These are phyloP conservation scores for Lachancea lanzarotensis DNA, from an alignment of 805 yeast species.

Conservation along the genomic window DNA sequence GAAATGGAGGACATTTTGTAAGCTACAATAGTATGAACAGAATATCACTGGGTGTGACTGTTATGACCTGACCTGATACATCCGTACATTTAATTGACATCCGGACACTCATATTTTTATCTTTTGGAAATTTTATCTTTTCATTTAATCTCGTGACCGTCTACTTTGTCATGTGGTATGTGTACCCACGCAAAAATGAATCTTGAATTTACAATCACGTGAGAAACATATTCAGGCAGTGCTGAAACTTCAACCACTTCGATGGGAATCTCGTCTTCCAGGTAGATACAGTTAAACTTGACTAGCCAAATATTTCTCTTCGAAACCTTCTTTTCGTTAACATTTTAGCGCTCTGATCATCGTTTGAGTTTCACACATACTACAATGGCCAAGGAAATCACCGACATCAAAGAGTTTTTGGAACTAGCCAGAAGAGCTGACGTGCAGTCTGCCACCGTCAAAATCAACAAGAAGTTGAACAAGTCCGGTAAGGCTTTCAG, in stretches of 20 bases:
- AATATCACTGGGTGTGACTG: slow-evolving; percentile 17
- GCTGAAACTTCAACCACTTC: neutral
- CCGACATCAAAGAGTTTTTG: slow-evolving; percentile 95
- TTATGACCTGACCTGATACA: neutral
- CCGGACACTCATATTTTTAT: no score
- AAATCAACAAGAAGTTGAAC: slow-evolving; percentile 81
- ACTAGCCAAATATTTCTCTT: neutral
- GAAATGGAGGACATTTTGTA: slow-evolving; percentile 69
- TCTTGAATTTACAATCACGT: neutral
- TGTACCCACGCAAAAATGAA: neutral
- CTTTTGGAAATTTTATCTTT: no score
- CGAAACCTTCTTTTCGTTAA: neutral
- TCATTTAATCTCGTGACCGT: neutral
- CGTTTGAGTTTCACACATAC: neutral
- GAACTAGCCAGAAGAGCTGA: slow-evolving; percentile 95
- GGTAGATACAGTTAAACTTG: neutral
- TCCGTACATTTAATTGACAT: neutral
- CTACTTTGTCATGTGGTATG: neutral
- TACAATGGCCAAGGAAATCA: slow-evolving; percentile 58
- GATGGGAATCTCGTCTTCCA: neutral
- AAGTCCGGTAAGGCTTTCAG: slow-evolving; percentile 76
- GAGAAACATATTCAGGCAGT: neutral
- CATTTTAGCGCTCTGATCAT: slow-evolving; percentile 1
- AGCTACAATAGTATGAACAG: neutral
- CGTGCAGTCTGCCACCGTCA: slow-evolving; percentile 88